phyloP scores from a whole-genome alignment of 2,329 filamentous ascomycete genomes.

The Allantophomopsis cytisporea region DNA sequence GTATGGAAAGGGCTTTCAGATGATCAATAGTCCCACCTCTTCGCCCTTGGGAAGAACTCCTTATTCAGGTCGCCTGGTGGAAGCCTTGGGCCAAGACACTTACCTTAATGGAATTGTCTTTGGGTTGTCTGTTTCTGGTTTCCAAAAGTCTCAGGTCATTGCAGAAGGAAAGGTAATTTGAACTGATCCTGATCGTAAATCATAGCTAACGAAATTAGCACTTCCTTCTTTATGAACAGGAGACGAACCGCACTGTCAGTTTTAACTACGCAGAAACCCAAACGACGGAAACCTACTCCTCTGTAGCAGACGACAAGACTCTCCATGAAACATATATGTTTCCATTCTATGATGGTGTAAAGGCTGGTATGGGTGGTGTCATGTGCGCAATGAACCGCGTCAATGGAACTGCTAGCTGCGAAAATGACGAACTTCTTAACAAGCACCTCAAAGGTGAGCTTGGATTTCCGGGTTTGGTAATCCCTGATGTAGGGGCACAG shows the following conservation, averaged over 20 bases:
- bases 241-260: slow-evolving; percentile 26
- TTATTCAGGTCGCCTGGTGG: no score
- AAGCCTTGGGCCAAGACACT: slow-evolving; percentile 47
- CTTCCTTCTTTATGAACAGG: slow-evolving; percentile 58
- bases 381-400: slow-evolving; percentile 48
- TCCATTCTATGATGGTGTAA: slow-evolving; percentile 43
- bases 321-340: slow-evolving; percentile 47
- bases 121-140: slow-evolving; percentile 47
- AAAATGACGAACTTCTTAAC: slow-evolving; percentile 66
- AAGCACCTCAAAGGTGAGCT: slow-evolving; percentile 67
- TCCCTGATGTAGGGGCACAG: slow-evolving; percentile 67
- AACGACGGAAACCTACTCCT: slow-evolving; percentile 34
- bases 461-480: slow-evolving; percentile 68
- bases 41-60: no score
- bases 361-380: slow-evolving; percentile 57
- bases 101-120: slow-evolving; percentile 61
- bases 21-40: no score
- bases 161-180: slow-evolving; percentile 51
- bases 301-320: slow-evolving; percentile 44
- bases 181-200: no score
- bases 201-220: slow-evolving; percentile 25
- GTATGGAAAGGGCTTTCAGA: no score
- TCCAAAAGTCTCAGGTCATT: slow-evolving; percentile 73
- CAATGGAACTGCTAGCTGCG: slow-evolving; percentile 69
- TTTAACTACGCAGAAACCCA: no score